Conservation (phyloP, 306 rosid species). For the Vigna unguiculata region DNA sequence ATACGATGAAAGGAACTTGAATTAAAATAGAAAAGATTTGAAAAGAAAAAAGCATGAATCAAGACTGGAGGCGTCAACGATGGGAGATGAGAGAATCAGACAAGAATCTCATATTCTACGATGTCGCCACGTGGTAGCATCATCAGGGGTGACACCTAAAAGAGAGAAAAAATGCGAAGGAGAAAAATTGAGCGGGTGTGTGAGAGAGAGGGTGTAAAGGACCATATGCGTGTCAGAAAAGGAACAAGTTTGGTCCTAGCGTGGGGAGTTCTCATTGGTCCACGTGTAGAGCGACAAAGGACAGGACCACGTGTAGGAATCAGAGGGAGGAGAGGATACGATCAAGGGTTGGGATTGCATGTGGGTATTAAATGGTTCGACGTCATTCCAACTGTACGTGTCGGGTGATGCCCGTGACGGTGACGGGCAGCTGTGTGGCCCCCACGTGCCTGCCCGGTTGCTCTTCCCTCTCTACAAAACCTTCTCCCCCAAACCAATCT, state of each 20-base stretch:
- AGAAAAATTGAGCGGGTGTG: neutral
- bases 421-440: conserved; percentile 84
- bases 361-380: conserved; percentile 50
- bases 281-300: conserved; percentile 47
- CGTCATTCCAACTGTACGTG: conserved; percentile 84
- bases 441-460: conserved; percentile 48
- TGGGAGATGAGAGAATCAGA: conserved; percentile 33
- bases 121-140: conserved; percentile 63
- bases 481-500: conserved; percentile 38
- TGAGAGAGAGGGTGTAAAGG: neutral
- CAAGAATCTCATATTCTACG: conserved; percentile 43
- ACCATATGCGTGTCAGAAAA: conserved; percentile 82
- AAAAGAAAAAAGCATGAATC: neutral
- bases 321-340: neutral
- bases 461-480: conserved; percentile 45
- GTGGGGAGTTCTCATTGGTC: conserved; percentile 49
- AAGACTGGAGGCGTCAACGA: neutral
- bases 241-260: conserved; percentile 40
- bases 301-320: conserved; percentile 50
- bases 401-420: conserved; percentile 79
- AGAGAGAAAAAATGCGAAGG: neutral
- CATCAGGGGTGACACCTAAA: neutral
- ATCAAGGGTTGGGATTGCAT: conserved; percentile 48
- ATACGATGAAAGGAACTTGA: neutral
- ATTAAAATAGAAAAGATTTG: no score